A percentile compares a stretch with the other conserved stretches of the same genome.
Conservation (phyloP, 2,329 filamentous ascomycete species). For the Calonectria pteridis region DNA sequence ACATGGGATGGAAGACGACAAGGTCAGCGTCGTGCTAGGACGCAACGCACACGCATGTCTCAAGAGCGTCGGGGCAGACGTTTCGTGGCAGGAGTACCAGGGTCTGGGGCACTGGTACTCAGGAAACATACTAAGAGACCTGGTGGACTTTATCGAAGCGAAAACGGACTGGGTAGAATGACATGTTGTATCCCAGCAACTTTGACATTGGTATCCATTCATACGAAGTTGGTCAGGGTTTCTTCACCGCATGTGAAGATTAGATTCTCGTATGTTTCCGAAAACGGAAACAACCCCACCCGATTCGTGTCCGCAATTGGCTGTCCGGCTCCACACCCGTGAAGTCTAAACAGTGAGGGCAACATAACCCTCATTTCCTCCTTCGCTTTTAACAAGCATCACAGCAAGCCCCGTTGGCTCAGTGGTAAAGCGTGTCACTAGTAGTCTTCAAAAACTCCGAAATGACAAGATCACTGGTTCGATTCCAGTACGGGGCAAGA, state of each 20-base stretch:
- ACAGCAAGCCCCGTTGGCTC: constrained; percentile 12
- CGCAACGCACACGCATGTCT: neutral
- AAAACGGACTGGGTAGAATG: neutral
- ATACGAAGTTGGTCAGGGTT: neutral
- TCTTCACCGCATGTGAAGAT: neutral
- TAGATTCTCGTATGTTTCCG: neutral
- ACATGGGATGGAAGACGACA: neutral
- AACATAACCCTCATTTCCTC: neutral
- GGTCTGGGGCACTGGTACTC: neutral
- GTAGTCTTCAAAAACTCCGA: neutral
- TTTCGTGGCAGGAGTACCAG: neutral
- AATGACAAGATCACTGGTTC: constrained; percentile 16
- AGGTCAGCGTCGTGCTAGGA: neutral
- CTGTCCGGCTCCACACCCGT: neutral
- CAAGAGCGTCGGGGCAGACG: neutral
- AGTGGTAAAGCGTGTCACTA: constrained; percentile 17
- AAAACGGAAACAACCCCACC: neutral
- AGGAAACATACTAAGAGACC: neutral
- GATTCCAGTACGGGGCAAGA: constrained; percentile 14
- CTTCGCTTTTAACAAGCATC: neutral
- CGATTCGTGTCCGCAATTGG: neutral
- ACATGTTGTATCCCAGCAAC: neutral
- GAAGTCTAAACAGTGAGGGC: neutral
- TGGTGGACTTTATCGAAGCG: neutral
- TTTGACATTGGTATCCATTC: neutral